phyloP scores from a whole-genome alignment of 306 rosid species.

The Datisca glomerata region DNA sequence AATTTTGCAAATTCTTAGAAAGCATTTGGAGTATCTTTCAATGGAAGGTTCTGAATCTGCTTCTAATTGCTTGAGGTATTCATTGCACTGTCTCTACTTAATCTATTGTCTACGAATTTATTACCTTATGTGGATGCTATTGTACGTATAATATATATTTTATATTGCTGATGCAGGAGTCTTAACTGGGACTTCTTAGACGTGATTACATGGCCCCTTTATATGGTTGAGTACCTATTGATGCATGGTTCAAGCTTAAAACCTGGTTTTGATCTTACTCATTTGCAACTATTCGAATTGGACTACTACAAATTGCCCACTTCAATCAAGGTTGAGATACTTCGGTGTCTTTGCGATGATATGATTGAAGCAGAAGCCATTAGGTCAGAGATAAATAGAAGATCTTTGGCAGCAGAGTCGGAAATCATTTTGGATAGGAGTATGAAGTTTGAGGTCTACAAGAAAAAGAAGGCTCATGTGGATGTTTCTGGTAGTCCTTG shows the following conservation, averaged over 20 bases:
- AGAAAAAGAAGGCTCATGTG: slow-evolving; percentile 45
- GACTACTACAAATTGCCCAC: slow-evolving; percentile 73
- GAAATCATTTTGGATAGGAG: slow-evolving; percentile 51
- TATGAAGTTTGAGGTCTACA: slow-evolving; percentile 36
- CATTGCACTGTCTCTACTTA: slow-evolving; percentile 3
- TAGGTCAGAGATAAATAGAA: slow-evolving; percentile 78
- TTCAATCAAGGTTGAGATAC: slow-evolving; percentile 61
- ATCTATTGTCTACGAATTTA: neutral
- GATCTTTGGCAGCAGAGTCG: slow-evolving; percentile 63
- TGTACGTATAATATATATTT: slow-evolving; percentile 5
- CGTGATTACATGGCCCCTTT: slow-evolving; percentile 85
- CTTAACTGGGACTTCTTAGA: slow-evolving; percentile 95
- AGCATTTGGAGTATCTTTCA: slow-evolving; percentile 84
- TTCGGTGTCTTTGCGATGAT: slow-evolving; percentile 77
- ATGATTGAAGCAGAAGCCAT: slow-evolving; percentile 85
- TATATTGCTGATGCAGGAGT: slow-evolving; percentile 42
- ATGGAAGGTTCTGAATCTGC: slow-evolving; percentile 83
- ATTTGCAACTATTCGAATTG: slow-evolving; percentile 32
- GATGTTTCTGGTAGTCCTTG: slow-evolving; percentile 42
- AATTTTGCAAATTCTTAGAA: slow-evolving; percentile 63
- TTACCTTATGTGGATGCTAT: slow-evolving; percentile 4
- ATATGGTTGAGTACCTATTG: slow-evolving; percentile 80
- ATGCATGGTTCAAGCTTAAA: slow-evolving; percentile 56
- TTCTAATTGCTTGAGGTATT: slow-evolving; percentile 67
- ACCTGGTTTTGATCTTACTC: slow-evolving; percentile 41